Percentiles rank a stretch among this genome's conserved stretches.
Conservation (phyloP, 306 rosid species). For the Corylus americana region DNA sequence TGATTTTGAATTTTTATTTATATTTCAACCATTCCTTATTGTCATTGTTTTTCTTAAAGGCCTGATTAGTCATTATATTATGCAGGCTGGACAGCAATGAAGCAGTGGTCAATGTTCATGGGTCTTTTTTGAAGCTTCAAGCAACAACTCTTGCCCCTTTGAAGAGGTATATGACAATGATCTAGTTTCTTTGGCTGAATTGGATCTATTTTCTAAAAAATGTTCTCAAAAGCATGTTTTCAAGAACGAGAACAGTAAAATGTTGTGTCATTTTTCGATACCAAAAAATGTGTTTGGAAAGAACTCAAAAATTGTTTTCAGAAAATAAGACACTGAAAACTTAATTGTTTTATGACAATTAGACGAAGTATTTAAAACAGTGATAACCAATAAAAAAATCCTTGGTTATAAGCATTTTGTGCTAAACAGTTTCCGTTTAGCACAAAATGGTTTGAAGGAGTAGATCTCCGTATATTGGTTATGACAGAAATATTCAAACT, state of each 20-base stretch:
- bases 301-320: background rate
- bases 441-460: background rate
- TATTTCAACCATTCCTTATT: slow-evolving; percentile 2
- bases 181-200: background rate
- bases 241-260: background rate
- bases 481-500: background rate
- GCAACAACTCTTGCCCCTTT: slow-evolving; percentile 60
- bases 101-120: slow-evolving; percentile 39
- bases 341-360: background rate
- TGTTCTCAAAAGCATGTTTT: background rate
- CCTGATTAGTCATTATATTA: slow-evolving; percentile 33
- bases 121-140: slow-evolving; percentile 40
- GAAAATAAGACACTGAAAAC: background rate
- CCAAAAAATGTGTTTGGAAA: background rate
- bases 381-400: background rate
- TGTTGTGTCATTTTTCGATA: background rate
- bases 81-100: slow-evolving; percentile 52
- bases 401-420: background rate
- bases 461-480: background rate
- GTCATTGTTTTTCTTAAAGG: slow-evolving; percentile 17
- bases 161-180: slow-evolving; percentile 53
- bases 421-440: background rate
- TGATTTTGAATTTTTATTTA: background rate
- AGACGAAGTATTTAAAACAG: background rate
- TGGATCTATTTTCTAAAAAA: background rate